Base-by-base conservation (phyloP, 352 stramenopile species). In the Phytophthora podocarpi region DNA sequence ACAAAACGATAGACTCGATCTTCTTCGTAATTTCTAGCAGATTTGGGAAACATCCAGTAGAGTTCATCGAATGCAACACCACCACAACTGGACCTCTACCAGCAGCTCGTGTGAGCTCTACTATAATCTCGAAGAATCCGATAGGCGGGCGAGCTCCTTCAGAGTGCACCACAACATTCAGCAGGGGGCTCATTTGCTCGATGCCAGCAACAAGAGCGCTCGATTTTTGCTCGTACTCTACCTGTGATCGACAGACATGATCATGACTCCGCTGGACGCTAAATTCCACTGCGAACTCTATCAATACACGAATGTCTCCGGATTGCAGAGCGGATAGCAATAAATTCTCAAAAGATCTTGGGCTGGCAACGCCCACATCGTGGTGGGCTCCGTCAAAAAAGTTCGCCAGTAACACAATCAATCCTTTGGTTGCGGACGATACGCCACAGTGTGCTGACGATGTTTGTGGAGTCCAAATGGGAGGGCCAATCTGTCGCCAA, bases 261-360 rank as follows among this genome's bases (percentile, higher is more conserved):
- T 80, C 75, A 8, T 74, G 71, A 1, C 64, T 65, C 2, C 77
- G 53, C 12, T 67, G 45, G 28, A 81, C 32, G 24, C 72, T 73
- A 26, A 81, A 76, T 12, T 84, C 68, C 3, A 50, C 51, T 1
- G 70, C 68, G 21, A 61, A 70, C 3, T 80, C 57, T 20, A 91
- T 73, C 5, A 67, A 18, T 15, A 89, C 47, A 2, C 76, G 68
- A 24, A 89, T 70, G 27, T 91, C 74, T 21, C 78, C 76, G 12
- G 62, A 49, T 53, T 88, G 77, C 11, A 91, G 35, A 11, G 78
- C 72, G 7, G 74, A 73, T 0, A 91, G 57, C 18, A 89, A 30
- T 9, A 86, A 28, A n/a, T 80, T 84, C 41, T 88, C 82, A 16
- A 91, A 87, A 2, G 73, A 85, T 23, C 80, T 87, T 12, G 71